Conservation (phyloP, 768 basidiomycete species). For the Lactarius deliciosus region DNA sequence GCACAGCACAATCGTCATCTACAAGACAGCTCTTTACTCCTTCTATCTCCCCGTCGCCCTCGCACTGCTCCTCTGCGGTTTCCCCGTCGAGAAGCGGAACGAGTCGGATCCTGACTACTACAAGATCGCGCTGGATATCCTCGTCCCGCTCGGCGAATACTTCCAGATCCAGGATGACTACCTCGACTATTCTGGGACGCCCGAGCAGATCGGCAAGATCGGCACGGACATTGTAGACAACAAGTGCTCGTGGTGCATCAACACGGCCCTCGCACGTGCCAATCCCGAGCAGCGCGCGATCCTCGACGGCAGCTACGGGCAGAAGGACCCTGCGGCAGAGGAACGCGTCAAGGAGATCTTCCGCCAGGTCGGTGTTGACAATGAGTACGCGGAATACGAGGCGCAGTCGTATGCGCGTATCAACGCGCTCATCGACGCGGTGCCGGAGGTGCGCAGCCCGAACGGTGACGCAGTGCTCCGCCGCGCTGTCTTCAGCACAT, state of each 20-base stretch:
- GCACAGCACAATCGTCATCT: slow-evolving; percentile 89
- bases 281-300: slow-evolving; percentile 54
- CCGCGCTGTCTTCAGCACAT: slow-evolving; percentile 75
- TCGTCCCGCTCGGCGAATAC: slow-evolving; percentile 93
- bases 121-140: slow-evolving; percentile 72
- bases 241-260: slow-evolving; percentile 98
- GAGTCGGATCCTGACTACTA: slow-evolving; percentile 58
- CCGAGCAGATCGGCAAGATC: slow-evolving; percentile 92
- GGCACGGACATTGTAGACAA: slow-evolving; percentile 99
- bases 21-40: slow-evolving; percentile 97
- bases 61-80: slow-evolving; percentile 75
- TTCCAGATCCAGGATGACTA: slow-evolving; percentile 99
- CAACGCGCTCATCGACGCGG: slow-evolving; percentile 63
- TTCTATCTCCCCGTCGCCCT: slow-evolving; percentile 98
- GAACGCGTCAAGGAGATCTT: slow-evolving; percentile 68
- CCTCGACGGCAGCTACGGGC: slow-evolving; percentile 68
- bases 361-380: slow-evolving; percentile 63
- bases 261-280: slow-evolving; percentile 69
- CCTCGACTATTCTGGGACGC: slow-evolving; percentile 87
- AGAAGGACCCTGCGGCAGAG: slow-evolving; percentile 55
- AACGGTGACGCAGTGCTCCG: slow-evolving; percentile 44
- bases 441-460: slow-evolving; percentile 55
- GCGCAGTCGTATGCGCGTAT: slow-evolving; percentile 65
- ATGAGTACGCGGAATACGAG: slow-evolving; percentile 77
- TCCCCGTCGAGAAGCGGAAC: slow-evolving; percentile 52